Percentiles rank a stretch among this genome's conserved stretches.
Conservation (phyloP, 305 asterid genomes). For the Fraxinus ornus region DNA sequence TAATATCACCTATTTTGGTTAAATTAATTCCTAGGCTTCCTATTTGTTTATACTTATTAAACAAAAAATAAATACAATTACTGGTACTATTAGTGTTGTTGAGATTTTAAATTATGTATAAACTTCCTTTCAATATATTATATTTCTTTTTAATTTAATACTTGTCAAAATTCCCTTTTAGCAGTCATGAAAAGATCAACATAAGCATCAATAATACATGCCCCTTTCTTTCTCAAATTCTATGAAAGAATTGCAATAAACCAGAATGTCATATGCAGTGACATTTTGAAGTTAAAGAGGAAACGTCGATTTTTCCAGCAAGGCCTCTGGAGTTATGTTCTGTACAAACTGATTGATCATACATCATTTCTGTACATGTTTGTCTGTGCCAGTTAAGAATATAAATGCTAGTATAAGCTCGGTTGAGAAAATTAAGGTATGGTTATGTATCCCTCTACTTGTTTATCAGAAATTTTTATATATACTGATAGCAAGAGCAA, state of each 20-base stretch:
- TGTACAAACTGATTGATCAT: neutral
- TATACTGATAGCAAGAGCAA: neutral
- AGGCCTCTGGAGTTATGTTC: neutral
- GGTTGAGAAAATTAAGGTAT: neutral
- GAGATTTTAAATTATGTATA: constrained; percentile 14
- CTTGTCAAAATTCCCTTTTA: neutral
- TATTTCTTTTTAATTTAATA: neutral
- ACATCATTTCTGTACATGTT: neutral
- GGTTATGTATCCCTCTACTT: neutral
- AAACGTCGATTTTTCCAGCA: neutral
- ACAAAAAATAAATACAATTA: constrained; percentile 18
- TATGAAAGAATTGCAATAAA: neutral
- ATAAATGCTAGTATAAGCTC: neutral
- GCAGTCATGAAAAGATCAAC: neutral
- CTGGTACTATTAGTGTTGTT: constrained; percentile 16
- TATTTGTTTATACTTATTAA: neutral
- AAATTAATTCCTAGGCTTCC: constrained; percentile 22
- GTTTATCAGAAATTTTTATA: neutral
- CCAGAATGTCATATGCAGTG: neutral
- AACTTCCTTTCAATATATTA: constrained; percentile 15
- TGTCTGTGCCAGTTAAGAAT: neutral
- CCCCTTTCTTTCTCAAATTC: neutral
- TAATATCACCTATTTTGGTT: constrained; percentile 62
- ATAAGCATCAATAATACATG: neutral
- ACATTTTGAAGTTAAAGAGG: neutral